Base-by-base conservation (phyloP, 1,139 yeast genomes). In the Oligophagozyma castellii region DNA sequence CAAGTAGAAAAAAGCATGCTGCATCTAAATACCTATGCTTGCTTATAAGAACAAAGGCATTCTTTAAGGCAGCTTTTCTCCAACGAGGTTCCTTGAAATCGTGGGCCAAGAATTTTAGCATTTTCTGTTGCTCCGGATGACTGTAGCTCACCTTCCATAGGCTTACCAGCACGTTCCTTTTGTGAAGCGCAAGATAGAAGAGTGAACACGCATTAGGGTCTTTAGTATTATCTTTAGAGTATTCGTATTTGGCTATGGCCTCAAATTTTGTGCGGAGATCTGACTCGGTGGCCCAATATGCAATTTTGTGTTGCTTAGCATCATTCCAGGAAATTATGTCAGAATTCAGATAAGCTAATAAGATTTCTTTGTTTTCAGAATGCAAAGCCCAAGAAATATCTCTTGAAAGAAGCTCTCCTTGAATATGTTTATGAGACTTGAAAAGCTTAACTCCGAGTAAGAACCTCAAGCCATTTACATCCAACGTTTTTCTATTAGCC, bases 321-420 rank as follows among this genome's bases (percentile, higher is more conserved):
- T 61, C 59, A 2, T 61, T 58, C 92, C 93, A 80, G 3, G 70
- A 61, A 26, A 70, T 43, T 24, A 68, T 56, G 29, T 67, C 65
- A 22, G 61, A 63, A 31, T 70, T 67, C n/a, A 81, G 61, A 4
- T 67, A 48, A 22, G 67, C 63, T 13, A 77, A 53, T 16, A 86
- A 46, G 24, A 80, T 50, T 34, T 78, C 86, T 42, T 76, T 79
- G 35, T 77, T 74, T 32, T 75, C 83, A 36, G 89, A 75, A 50
- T 81, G 93, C 20, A 80, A 55, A 0, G 94, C 95, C 92, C 94
- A 86, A 32, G 69, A 67, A 29, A 78, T 67, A 54, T 86, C 96
- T 46, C 95, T 65, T 72, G 78, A 76, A 1, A 74, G 63, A 40
- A 86, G 58, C 2, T 63, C 53, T 26, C 63, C 58, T 35, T 69